Evolutionary conservation across 768 basidiomycete species (phyloP).

Genomic region (Coprinopsis marcescibilis): DNA sequence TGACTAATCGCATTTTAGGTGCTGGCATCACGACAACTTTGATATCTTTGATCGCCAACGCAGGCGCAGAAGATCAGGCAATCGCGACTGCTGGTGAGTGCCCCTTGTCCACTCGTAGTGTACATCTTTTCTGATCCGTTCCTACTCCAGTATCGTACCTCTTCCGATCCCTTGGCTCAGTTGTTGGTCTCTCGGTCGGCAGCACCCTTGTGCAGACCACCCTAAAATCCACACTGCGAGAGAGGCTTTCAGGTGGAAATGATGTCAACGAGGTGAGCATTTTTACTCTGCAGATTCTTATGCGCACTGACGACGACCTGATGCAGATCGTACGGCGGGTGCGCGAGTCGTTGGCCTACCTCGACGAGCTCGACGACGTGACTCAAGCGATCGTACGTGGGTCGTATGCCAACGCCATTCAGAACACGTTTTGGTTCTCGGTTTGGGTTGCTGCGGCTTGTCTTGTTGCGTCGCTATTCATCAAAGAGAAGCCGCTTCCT

Average conservation of each 20-base stretch:
- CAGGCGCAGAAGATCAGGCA: constrained; percentile 55
- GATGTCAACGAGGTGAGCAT: constrained; percentile 49
- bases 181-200: constrained; percentile 50
- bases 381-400: constrained; percentile 31
- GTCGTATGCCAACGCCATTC: constrained; percentile 42
- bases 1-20: constrained; percentile 25
- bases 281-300: neutral
- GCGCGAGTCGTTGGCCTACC: constrained; percentile 43
- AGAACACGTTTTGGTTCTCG: constrained; percentile 43
- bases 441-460: constrained; percentile 35
- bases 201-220: constrained; percentile 52
- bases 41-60: constrained; percentile 58
- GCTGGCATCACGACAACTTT: constrained; percentile 50
- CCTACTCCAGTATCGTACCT: constrained; percentile 49
- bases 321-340: constrained; percentile 43
- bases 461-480: constrained; percentile 42
- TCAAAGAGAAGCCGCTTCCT: constrained; percentile 42
- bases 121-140: neutral
- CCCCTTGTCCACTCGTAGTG: neutral
- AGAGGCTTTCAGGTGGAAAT: constrained; percentile 32
- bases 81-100: constrained; percentile 55
- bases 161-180: constrained; percentile 57
- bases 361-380: constrained; percentile 36
- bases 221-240: constrained; percentile 37
- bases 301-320: neutral